Evolutionary conservation across 1,284 basidiomycete species (phyloP).

Genomic region (Cerrena zonata): DNA sequence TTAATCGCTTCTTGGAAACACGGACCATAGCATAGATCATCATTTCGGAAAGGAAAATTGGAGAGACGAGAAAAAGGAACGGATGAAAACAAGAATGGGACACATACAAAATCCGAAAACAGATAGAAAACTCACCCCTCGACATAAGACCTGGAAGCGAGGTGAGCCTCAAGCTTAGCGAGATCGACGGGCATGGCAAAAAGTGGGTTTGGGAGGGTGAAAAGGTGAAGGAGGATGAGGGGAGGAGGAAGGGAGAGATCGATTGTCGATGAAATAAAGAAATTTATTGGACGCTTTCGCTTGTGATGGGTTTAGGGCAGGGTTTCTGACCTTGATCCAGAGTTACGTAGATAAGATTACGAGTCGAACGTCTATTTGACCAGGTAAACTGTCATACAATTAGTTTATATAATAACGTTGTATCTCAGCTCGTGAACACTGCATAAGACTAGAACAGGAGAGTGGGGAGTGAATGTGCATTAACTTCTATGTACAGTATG

Average conservation of each 20-base stretch:
- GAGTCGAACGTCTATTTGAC: no score
- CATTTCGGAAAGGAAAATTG: conserved; percentile 29
- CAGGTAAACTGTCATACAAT: no score
- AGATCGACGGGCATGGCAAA: conserved; percentile 66
- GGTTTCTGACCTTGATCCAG: no score
- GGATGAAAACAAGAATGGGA: no score
- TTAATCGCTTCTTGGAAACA: conserved; percentile 99
- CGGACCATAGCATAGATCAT: conserved; percentile 94
- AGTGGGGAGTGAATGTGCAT: not conserved
- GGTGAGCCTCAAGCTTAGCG: conserved; percentile 77
- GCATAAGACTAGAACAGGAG: not conserved
- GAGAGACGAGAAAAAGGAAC: conserved; percentile 6
- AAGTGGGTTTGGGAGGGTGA: not conserved
- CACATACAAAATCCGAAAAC: conserved; percentile 5
- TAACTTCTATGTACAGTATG: not conserved
- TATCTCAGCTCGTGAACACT: no score
- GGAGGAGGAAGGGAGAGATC: conserved; percentile 9
- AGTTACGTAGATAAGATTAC: no score
- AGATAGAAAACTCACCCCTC: conserved; percentile 69
- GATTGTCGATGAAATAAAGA: not conserved
- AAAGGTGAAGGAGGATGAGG: not conserved
- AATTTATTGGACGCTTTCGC: not conserved
- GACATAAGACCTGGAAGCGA: conserved; percentile 80
- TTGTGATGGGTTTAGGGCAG: not conserved
- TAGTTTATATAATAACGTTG: no score